phyloP scores from a whole-genome alignment of 306 rosid genomes.

The Rosa rugosa region DNA sequence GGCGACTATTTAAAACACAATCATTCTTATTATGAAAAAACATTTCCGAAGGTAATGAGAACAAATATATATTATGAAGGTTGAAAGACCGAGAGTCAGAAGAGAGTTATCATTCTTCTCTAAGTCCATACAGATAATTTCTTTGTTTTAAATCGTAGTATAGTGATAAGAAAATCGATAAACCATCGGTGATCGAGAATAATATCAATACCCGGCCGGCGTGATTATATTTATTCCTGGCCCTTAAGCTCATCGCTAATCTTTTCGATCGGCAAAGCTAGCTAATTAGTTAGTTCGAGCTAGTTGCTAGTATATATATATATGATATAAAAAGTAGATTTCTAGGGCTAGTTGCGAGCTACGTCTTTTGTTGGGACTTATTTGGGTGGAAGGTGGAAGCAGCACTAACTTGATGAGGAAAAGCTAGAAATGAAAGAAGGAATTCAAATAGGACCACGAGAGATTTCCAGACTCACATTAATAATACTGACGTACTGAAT shows the following conservation, averaged over 20 bases:
- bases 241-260: no score
- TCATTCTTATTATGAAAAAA: no score
- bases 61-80: no score
- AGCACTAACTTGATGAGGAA: conserved; percentile 3
- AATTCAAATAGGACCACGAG: not conserved
- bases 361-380: not conserved
- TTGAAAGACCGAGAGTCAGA: not conserved
- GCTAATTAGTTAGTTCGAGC: not conserved
- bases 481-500: not conserved
- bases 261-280: not conserved
- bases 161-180: not conserved
- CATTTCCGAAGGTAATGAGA: no score
- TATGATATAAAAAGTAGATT: conserved; percentile 7
- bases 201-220: not conserved
- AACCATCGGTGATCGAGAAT: not conserved
- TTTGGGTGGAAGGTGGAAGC: conserved; percentile 1
- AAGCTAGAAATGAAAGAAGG: not conserved
- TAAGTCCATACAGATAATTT: not conserved
- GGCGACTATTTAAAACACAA: no score
- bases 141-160: not conserved
- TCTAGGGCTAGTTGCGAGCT: conserved; percentile 8
- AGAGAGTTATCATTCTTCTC: not conserved
- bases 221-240: not conserved
- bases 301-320: not conserved
- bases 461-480: conserved; percentile 9